Evolutionary conservation across 306 rosid genomes (phyloP).

Genomic region (Vigna mungo): DNA sequence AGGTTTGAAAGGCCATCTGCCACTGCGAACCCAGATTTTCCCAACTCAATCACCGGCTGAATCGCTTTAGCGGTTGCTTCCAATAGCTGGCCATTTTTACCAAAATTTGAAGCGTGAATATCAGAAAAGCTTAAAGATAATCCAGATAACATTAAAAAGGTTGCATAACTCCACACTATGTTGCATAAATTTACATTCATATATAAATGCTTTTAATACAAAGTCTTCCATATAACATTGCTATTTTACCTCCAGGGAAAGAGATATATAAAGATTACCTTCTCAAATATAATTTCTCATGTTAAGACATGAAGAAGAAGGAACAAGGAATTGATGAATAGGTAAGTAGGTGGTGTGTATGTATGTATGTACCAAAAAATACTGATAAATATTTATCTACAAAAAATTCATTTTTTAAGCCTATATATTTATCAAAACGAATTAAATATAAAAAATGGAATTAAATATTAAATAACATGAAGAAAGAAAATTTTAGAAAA

Average conservation of each 20-base stretch:
- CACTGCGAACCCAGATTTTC: slow-evolving; percentile 75
- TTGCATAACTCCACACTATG: not conserved
- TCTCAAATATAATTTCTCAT: not conserved
- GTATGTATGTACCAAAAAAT: not conserved
- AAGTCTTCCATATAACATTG: not conserved
- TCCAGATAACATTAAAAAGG: not conserved
- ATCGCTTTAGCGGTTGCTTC: slow-evolving; percentile 88
- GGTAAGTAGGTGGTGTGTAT: not conserved
- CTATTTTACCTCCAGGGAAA: not conserved
- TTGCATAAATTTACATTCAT: not conserved
- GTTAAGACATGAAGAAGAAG: not conserved
- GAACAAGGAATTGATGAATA: not conserved
- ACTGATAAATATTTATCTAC: not conserved
- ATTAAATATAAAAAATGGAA: not conserved
- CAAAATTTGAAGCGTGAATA: slow-evolving; percentile 25
- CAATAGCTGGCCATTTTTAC: slow-evolving; percentile 59
- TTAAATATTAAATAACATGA: not conserved
- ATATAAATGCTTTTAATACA: not conserved
- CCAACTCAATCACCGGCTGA: slow-evolving; percentile 74
- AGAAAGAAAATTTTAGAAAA: not conserved
- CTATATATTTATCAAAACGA: not conserved
- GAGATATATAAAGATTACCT: not conserved
- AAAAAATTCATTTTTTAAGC: not conserved
- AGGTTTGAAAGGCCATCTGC: slow-evolving; percentile 84
- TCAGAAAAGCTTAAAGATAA: slow-evolving; percentile 18